Conservation (phyloP, 371 early-diverging fungal species). For the Rhizopus arrhizus region DNA sequence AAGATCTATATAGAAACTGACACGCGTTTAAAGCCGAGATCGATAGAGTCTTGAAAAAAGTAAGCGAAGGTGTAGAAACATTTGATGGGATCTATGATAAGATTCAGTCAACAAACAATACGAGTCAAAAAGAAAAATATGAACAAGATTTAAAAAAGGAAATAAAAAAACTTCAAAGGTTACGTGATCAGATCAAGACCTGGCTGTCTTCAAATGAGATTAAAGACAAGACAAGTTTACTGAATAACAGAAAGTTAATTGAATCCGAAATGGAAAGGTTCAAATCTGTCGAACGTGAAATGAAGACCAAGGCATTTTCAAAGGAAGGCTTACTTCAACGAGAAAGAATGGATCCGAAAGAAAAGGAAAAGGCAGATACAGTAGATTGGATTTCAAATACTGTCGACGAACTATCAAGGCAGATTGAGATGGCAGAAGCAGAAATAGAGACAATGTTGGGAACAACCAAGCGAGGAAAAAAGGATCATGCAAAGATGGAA, state of each 20-base stretch:
- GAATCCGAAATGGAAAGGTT: constrained; percentile 98
- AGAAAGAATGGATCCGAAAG: constrained; percentile 89
- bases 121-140: constrained; percentile 93
- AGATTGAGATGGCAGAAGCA: constrained; percentile 89
- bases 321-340: constrained; percentile 91
- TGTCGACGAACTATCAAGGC: constrained; percentile 82
- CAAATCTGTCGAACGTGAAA: constrained; percentile 96
- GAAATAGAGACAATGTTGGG: constrained; percentile 83
- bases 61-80: constrained; percentile 92
- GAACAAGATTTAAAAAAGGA: constrained; percentile 97
- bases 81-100: constrained; percentile 92
- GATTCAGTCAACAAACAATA: constrained; percentile 76
- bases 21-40: constrained; percentile 19
- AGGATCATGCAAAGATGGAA: constrained; percentile 79
- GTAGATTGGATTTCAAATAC: constrained; percentile 83
- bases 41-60: constrained; percentile 93
- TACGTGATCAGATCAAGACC: constrained; percentile 95
- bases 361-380: constrained; percentile 84
- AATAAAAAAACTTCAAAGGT: constrained; percentile 95
- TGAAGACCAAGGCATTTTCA: constrained; percentile 97
- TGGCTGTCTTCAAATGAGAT: constrained; percentile 92
- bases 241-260: constrained; percentile 90
- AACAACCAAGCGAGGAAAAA: constrained; percentile 76
- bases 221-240: constrained; percentile 91
- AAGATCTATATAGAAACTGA: neutral